phyloP scores from a whole-genome alignment of 768 basidiomycete species.

The Leccinum boreale region DNA sequence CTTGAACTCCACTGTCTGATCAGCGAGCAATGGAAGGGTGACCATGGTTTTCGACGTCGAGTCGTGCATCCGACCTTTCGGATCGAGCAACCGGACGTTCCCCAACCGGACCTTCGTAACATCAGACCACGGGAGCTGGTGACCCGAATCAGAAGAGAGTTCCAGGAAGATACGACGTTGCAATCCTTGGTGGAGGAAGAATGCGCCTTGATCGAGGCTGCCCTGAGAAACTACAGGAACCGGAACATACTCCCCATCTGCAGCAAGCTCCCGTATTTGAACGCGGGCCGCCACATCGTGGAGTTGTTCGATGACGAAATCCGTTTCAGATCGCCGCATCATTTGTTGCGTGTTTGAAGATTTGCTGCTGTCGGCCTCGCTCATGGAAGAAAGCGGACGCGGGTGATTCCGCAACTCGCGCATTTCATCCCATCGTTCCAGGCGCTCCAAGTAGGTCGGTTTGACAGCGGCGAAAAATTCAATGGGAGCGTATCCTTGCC shows the following conservation, averaged over 20 bases:
- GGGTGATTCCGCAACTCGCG: conserved; percentile 65
- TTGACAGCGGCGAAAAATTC: conserved; percentile 86
- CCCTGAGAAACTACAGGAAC: conserved; percentile 79
- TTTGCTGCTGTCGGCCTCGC: conserved; percentile 34
- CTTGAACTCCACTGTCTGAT: conserved; percentile 71
- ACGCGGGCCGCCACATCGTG: conserved; percentile 92
- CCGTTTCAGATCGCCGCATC: conserved; percentile 91
- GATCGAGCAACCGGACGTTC: conserved; percentile 81
- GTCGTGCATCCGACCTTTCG: conserved; percentile 78
- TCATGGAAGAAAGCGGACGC: conserved; percentile 30
- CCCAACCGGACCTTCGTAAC: conserved; percentile 75
- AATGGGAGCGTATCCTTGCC: conserved; percentile 76
- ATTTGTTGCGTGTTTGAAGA: conserved; percentile 52
- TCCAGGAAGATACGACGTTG: conserved; percentile 79
- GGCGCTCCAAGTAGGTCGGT: conserved; percentile 79
- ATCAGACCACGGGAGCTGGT: conserved; percentile 83
- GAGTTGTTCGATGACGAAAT: conserved; percentile 81
- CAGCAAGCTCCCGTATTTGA: conserved; percentile 82
- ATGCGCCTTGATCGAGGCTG: conserved; percentile 76
- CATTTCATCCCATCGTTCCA: conserved; percentile 94
- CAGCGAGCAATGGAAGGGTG: conserved; percentile 70
- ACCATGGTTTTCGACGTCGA: conserved; percentile 68
- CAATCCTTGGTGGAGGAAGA: conserved; percentile 88
- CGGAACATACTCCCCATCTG: conserved; percentile 79
- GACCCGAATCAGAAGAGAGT: conserved; percentile 84